A percentile compares a stretch with the other conserved stretches of the same genome.
phyloP scores from a whole-genome alignment of 306 rosid genomes.

The Acacia crassicarpa region DNA sequence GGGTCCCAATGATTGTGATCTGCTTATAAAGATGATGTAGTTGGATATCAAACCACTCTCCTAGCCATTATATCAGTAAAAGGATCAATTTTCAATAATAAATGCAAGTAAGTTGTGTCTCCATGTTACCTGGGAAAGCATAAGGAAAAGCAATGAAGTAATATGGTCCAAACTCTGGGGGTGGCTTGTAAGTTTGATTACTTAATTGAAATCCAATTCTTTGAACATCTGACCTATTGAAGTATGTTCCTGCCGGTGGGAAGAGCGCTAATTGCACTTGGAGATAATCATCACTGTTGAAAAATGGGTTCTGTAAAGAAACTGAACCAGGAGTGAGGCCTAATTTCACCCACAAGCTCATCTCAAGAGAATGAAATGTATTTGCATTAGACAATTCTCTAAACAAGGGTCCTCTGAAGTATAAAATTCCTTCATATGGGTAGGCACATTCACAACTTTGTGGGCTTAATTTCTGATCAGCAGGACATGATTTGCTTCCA shows the following conservation, averaged over 20 bases:
- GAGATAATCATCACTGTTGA: constrained; percentile 80
- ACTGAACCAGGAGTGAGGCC: constrained; percentile 84
- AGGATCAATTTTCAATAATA: neutral
- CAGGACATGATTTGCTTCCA: constrained; percentile 54
- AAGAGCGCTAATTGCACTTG: constrained; percentile 76
- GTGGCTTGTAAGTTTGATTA: constrained; percentile 90
- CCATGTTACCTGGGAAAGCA: constrained; percentile 60
- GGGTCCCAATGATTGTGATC: neutral
- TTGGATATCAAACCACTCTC: neutral
- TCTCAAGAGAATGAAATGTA: constrained; percentile 66
- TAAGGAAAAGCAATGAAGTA: constrained; percentile 72
- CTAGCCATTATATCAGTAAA: neutral
- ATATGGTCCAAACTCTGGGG: constrained; percentile 75
- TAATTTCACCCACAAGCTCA: constrained; percentile 64
- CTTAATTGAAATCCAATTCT: constrained; percentile 82
- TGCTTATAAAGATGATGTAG: neutral
- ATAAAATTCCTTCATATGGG: constrained; percentile 76
- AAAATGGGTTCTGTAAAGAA: constrained; percentile 68
- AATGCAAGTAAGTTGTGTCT: neutral
- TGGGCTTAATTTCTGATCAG: constrained; percentile 70
- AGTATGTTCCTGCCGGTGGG: constrained; percentile 62
- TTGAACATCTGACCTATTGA: constrained; percentile 70
- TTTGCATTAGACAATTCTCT: constrained; percentile 61
- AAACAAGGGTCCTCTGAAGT: constrained; percentile 81
- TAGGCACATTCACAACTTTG: constrained; percentile 89